A percentile compares a stretch with the other conserved stretches of the same genome.
phyloP scores from a whole-genome alignment of 2,329 filamentous ascomycete species.

The Trichoderma sp. region DNA sequence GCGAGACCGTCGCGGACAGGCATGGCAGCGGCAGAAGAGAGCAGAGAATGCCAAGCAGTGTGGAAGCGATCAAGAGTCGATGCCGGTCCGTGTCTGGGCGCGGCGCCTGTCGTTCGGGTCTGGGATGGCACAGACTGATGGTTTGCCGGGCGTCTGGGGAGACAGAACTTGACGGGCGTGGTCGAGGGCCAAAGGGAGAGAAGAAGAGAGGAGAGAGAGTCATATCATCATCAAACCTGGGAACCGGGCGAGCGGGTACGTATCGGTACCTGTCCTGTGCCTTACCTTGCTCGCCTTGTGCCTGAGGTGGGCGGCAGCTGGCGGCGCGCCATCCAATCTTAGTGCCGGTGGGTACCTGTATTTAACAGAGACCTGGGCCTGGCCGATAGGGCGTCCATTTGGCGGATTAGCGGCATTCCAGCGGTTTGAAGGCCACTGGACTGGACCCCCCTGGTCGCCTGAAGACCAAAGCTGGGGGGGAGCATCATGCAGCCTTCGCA shows the following conservation, averaged over 20 bases:
- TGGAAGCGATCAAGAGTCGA: slow-evolving; percentile 1
- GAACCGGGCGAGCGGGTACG: slow-evolving; percentile 5
- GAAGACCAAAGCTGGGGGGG: slow-evolving; percentile 7
- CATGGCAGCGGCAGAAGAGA: slow-evolving; percentile 22
- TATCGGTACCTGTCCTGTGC: neutral
- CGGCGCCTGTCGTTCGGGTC: slow-evolving; percentile 1
- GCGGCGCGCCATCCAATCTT: slow-evolving; percentile 14
- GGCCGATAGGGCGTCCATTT: slow-evolving; percentile 11
- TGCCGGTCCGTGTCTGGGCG: neutral
- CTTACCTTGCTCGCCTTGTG: neutral
- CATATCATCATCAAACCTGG: slow-evolving; percentile 1
- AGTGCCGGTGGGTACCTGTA: slow-evolving; percentile 7
- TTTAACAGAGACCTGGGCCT: neutral
- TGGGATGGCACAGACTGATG: slow-evolving; percentile 30
- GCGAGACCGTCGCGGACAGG: slow-evolving; percentile 22
- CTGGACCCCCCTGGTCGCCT: slow-evolving; percentile 1
- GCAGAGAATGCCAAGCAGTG: neutral
- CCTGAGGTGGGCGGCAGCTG: slow-evolving; percentile 3
- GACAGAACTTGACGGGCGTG: slow-evolving; percentile 1
- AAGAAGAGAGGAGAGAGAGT: neutral
- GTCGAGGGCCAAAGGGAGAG: no score
- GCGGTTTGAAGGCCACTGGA: neutral
- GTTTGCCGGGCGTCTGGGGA: slow-evolving; percentile 17
- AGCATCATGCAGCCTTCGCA: neutral
- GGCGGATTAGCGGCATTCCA: slow-evolving; percentile 7